Evolutionary conservation across 2,329 filamentous ascomycete species (phyloP), one percentile per base, ranked within the genome.

Genomic region (Sporothrix brasiliensis): DNA sequence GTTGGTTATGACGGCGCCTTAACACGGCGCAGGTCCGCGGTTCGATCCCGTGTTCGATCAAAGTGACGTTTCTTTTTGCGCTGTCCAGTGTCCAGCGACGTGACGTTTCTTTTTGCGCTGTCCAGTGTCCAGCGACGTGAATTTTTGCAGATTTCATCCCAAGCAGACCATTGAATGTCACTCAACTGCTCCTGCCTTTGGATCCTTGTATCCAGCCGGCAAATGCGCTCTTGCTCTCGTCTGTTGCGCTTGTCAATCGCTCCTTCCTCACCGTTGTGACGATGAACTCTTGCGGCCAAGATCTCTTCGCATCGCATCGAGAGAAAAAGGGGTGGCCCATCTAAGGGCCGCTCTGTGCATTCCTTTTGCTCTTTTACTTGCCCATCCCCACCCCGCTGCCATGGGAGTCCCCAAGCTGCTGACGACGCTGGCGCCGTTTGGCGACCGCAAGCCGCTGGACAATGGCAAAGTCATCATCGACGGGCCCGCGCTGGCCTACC

Each of bases 401-500:
- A 77, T 77, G 76, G 76, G 76, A 11, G 74, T 77, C 39, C 74
- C 73, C 6, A 72, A 73, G 49, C 72, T 77, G 13, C 72, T 75
- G 6, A n/a, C 70, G 5, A 73, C 69, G 30, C 68, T 77, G 27
- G 67, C 69, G 61, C 75, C 75, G 10, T 75, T 73, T 49, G 76
- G 72, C 14, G 70, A 75, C 14, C 72, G 69, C 19, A 70, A 68
- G 2, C 66, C 69, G 2, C 63, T 77, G 9, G 72, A 72, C 44
- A 65, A 67, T 19, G 69, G 71, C 2, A 67, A 69, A 5, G 72
- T 76, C 14, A 73, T 76, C 9, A 72, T 77, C 10, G 76, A 77
- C 61, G 76, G 76, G 21, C 76, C 76, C 2, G 73, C 72, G 2
- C 69, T 77, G 69, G 75, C 76, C n/a, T 77, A 79, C 76, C 69